These are phyloP conservation scores for Xylaria multiplex DNA, from an alignment of 2,329 filamentous ascomycete species.

Conservation along the genomic window DNA sequence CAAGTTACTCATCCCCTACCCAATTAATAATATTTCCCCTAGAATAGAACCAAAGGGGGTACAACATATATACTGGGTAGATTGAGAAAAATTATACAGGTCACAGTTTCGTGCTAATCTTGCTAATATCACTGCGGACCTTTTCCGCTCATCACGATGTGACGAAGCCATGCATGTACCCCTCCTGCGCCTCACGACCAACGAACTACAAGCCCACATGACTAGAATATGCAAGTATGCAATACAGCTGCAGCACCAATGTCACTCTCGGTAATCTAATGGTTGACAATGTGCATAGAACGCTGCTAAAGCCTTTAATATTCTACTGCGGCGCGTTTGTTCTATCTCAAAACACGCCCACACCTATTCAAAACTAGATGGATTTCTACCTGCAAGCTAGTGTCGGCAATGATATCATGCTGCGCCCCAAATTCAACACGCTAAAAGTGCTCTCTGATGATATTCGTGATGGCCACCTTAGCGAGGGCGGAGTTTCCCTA, in stretches of 20 bases:
- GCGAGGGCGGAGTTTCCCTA: too few relatives aligned
- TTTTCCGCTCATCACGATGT: background rate
- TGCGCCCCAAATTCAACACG: too few relatives aligned
- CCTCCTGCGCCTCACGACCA: background rate
- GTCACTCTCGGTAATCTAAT: too few relatives aligned
- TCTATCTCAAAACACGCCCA: background rate
- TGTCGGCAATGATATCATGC: too few relatives aligned
- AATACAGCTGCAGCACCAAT: background rate
- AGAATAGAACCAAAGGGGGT: background rate
- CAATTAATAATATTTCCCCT: background rate
- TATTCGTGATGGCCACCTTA: background rate
- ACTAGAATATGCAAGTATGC: background rate
- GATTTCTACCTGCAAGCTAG: too few relatives aligned
- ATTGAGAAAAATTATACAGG: background rate
- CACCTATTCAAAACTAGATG: background rate
- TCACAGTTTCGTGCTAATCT: background rate
- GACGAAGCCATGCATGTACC: background rate
- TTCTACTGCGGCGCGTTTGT: background rate
- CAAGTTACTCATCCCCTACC: background rate
- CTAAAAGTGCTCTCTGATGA: too few relatives aligned
- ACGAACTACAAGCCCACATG: background rate
- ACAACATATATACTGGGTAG: background rate
- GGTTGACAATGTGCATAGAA: too few relatives aligned
- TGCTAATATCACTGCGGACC: background rate
- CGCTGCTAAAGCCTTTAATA: background rate